Evolutionary conservation across 2,329 filamentous ascomycete genomes (phyloP).

Genomic region (Fusarium secorum): DNA sequence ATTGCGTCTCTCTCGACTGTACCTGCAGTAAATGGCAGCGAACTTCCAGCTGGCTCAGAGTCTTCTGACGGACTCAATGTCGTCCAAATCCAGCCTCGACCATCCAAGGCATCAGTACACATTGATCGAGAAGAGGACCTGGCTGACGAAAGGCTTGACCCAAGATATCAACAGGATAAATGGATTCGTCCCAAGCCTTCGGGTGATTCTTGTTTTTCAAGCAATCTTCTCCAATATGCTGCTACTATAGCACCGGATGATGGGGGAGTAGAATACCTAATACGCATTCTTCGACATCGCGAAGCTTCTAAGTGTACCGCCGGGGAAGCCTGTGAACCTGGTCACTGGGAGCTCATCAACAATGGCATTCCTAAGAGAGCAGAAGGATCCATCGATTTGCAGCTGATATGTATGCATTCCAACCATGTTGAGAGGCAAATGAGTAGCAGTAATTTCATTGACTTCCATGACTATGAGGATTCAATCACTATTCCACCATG

Average conservation of each 20-base stretch:
- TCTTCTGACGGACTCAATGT: background rate
- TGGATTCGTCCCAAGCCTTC: background rate
- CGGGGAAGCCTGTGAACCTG: accelerated
- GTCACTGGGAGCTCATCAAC: background rate
- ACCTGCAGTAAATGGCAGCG: too few species aligned
- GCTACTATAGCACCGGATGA: too few species aligned
- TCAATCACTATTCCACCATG: background rate
- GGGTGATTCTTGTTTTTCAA: background rate
- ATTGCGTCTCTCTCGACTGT: background rate
- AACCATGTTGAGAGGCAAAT: background rate
- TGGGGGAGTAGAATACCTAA: too few species aligned
- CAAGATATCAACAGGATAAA: background rate
- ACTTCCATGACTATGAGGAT: background rate
- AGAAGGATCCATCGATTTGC: background rate
- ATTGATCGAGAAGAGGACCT: background rate
- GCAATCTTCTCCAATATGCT: background rate
- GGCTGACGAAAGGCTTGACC: accelerated
- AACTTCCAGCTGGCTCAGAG: background rate
- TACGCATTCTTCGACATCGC: background rate
- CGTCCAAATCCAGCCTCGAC: accelerated
- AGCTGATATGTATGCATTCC: background rate
- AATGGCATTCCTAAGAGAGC: too few species aligned
- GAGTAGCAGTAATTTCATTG: background rate
- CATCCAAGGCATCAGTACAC: background rate
- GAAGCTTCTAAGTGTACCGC: background rate